phyloP scores from a whole-genome alignment of 208 protist species.

The Novymonas esmeraldas region DNA sequence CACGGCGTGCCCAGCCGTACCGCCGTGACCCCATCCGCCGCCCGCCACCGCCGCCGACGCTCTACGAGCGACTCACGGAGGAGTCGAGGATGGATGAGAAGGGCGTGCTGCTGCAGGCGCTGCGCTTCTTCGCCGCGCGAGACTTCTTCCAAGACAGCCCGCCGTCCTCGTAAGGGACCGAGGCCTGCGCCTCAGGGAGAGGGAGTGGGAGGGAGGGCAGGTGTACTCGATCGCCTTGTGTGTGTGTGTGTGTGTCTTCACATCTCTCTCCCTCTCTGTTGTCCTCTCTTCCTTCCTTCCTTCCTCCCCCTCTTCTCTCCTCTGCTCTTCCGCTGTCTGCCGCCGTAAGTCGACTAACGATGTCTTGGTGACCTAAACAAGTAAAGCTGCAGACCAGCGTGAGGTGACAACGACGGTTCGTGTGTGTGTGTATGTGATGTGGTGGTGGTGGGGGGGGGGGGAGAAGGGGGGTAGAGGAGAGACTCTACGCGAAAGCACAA shows the following conservation, averaged over 20 bases:
- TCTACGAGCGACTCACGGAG: constrained; percentile 83
- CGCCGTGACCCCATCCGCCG: constrained; percentile 21
- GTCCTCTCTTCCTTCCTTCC: too few relatives aligned
- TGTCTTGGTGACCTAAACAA: too few relatives aligned
- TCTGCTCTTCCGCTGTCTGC: too few relatives aligned
- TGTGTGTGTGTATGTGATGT: not conserved
- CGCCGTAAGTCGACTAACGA: too few relatives aligned
- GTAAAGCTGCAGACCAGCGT: too few relatives aligned
- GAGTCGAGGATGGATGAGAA: constrained; percentile 66
- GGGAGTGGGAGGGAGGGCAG: not conserved
- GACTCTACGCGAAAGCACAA: not conserved
- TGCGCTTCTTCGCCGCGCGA: constrained; percentile 78
- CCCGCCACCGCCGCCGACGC: constrained; percentile 37
- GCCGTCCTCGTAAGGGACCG: not conserved
- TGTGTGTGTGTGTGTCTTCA: constrained; percentile 5
- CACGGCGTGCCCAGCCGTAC: constrained; percentile 25
- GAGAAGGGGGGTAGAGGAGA: too few relatives aligned
- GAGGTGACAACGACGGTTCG: too few relatives aligned
- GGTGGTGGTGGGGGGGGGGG: too few relatives aligned
- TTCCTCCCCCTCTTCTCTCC: too few relatives aligned
- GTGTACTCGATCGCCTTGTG: not conserved
- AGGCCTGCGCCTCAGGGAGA: not conserved
- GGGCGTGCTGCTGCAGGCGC: constrained; percentile 80
- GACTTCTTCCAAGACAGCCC: constrained; percentile 61
- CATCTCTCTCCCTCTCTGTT: too few relatives aligned